Conservation (phyloP, 345 rosid species). For the Euphorbia peplus region DNA sequence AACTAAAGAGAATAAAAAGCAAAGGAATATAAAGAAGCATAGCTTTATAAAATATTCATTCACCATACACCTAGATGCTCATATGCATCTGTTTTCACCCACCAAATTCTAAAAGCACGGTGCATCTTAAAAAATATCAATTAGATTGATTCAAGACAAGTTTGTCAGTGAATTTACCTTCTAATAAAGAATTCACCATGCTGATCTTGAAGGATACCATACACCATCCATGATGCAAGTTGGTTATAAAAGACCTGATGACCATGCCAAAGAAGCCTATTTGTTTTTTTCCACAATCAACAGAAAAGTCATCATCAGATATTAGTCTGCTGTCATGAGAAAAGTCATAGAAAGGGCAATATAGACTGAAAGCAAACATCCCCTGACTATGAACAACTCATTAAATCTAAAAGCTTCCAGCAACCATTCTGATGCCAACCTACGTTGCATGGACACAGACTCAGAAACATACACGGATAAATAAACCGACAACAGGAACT, state of each 20-base stretch:
- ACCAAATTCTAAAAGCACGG: not conserved
- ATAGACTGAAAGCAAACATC: not conserved
- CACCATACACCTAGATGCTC: not conserved
- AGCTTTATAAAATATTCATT: not conserved
- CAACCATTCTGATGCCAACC: not conserved
- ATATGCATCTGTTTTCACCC: not conserved
- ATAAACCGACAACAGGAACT: too few species aligned
- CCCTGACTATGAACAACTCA: not conserved
- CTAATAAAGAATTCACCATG: conserved; percentile 83
- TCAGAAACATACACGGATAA: too few species aligned
- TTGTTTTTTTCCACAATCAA: conserved; percentile 15
- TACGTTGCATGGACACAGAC: too few species aligned
- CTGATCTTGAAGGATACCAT: conserved; percentile 96
- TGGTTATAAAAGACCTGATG: conserved; percentile 95
- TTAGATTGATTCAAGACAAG: not conserved
- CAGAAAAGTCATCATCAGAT: not conserved
- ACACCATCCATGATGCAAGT: conserved; percentile 94
- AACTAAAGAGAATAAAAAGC: not conserved
- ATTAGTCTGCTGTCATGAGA: not conserved
- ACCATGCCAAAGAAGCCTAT: conserved; percentile 98
- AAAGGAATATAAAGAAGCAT: not conserved
- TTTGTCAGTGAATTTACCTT: conserved; percentile 41
- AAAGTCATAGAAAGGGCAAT: not conserved
- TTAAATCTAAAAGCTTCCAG: not conserved
- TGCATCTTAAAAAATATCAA: not conserved